Conservation (phyloP, 2,329 filamentous ascomycete species). For the Hymenoscyphus albidus region DNA sequence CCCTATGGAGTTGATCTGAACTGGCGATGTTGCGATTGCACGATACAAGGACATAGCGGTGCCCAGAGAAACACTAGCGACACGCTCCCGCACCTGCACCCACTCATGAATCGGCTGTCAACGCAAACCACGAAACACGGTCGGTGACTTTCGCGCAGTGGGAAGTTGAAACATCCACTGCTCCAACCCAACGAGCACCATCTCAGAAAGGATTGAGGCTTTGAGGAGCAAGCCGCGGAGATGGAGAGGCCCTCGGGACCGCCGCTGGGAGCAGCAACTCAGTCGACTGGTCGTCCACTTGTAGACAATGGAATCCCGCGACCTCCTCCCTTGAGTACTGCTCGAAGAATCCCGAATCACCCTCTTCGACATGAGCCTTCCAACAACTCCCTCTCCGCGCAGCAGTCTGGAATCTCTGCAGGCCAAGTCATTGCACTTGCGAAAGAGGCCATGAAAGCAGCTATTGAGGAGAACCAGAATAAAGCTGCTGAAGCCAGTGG, state of each 20-base stretch:
- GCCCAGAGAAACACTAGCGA: background rate
- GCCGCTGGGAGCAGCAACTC: slow-evolving; percentile 35
- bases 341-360: slow-evolving; percentile 41
- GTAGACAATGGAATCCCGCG: slow-evolving; percentile 38
- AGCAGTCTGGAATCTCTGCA: slow-evolving; percentile 52
- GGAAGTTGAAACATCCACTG: slow-evolving; percentile 27
- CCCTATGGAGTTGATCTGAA: background rate
- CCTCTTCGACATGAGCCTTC: slow-evolving; percentile 44
- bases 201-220: slow-evolving; percentile 16
- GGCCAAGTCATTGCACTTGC: slow-evolving; percentile 63
- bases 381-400: slow-evolving; percentile 41
- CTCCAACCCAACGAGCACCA: slow-evolving; percentile 21
- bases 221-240: slow-evolving; percentile 16
- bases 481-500: slow-evolving; percentile 59
- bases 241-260: slow-evolving; percentile 35
- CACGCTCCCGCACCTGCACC: background rate
- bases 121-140: background rate
- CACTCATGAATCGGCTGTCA: background rate
- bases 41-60: background rate
- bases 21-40: background rate
- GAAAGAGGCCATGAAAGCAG: slow-evolving; percentile 63
- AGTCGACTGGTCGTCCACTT: slow-evolving; percentile 38
- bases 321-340: slow-evolving; percentile 35
- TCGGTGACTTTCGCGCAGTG: slow-evolving; percentile 14
- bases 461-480: slow-evolving; percentile 61